A percentile compares a stretch with the other conserved stretches of the same genome.
Conservation (phyloP, 805 yeast species). For the Yamadazyma takamatsuzukensis region DNA sequence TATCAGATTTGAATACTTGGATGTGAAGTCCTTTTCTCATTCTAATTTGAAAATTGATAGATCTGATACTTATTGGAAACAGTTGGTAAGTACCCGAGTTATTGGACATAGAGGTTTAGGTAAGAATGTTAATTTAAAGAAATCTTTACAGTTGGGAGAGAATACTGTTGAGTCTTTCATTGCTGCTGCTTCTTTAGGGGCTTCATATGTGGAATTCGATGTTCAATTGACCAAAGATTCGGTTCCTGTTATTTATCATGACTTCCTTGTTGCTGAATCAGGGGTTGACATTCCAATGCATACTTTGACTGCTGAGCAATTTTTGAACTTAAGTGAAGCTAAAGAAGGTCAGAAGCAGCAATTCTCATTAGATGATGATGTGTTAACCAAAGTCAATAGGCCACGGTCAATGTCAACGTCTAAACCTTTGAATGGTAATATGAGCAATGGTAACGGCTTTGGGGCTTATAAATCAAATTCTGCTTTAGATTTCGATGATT, state of each 20-base stretch:
- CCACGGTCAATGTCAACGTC: conserved; percentile 40
- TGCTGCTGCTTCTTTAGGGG: conserved; percentile 95
- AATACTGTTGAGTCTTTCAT: conserved; percentile 92
- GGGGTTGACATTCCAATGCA: conserved; percentile 98
- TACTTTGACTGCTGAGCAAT: conserved; percentile 83
- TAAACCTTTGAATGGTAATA: conserved; percentile 29
- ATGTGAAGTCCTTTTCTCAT: conserved; percentile 71
- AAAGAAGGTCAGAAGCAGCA: conserved; percentile 7
- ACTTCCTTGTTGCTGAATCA: conserved; percentile 88
- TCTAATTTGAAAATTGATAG: conserved; percentile 60
- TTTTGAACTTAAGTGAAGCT: conserved; percentile 50
- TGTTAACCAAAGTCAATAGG: conserved; percentile 27
- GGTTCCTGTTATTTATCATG: conserved; percentile 93
- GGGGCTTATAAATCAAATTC: conserved; percentile 1
- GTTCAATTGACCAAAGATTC: conserved; percentile 90
- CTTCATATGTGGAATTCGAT: conserved; percentile 94
- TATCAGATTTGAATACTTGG: conserved; percentile 68
- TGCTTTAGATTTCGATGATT: conserved; percentile 19
- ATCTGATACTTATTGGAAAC: conserved; percentile 87
- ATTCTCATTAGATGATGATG: conserved; percentile 35
- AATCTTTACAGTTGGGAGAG: conserved; percentile 88
- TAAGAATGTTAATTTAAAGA: conserved; percentile 68
- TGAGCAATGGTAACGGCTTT: conserved; percentile 9
- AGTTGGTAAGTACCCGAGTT: conserved; percentile 80
- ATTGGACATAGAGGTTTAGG: conserved; percentile 97